Evolutionary conservation across 2,329 filamentous ascomycete genomes (phyloP).

Genomic region (Cercospora sp.): DNA sequence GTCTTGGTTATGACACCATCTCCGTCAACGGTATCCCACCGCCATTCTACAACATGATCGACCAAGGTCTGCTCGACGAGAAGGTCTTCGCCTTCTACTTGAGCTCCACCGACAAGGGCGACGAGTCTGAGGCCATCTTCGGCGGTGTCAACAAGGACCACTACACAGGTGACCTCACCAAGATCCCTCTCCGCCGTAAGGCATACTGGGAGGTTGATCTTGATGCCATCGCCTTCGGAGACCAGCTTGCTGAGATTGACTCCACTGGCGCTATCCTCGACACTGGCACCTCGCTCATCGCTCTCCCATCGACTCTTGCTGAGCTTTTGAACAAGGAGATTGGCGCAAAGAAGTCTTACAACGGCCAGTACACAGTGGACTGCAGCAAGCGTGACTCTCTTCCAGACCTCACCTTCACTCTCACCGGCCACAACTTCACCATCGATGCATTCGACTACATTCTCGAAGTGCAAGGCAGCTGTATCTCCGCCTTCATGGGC

Average conservation of each 20-base stretch:
- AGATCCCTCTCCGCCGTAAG: constrained; percentile 94
- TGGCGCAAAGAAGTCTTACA: constrained; percentile 95
- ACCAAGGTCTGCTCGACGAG: constrained; percentile 86
- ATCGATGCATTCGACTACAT: constrained; percentile 91
- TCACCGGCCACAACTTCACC: constrained; percentile 89
- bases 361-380: constrained; percentile 93
- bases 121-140: constrained; percentile 83
- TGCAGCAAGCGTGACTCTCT: constrained; percentile 80
- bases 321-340: constrained; percentile 98
- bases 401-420: constrained; percentile 87
- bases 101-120: constrained; percentile 67
- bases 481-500: constrained; percentile 96
- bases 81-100: constrained; percentile 97
- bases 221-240: constrained; percentile 84
- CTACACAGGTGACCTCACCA: constrained; percentile 82
- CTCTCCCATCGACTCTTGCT: constrained; percentile 84
- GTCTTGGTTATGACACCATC: constrained; percentile 91
- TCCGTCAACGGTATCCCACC: constrained; percentile 95
- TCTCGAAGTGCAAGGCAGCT: constrained; percentile 89
- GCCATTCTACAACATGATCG: constrained; percentile 93
- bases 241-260: constrained; percentile 83
- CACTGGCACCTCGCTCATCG: constrained; percentile 96
- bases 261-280: constrained; percentile 95
- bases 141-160: constrained; percentile 83
- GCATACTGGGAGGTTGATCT: constrained; percentile 99